Base-by-base conservation (phyloP, 2,329 filamentous ascomycete genomes). In the Stagonosporopsis rhizophila region DNA sequence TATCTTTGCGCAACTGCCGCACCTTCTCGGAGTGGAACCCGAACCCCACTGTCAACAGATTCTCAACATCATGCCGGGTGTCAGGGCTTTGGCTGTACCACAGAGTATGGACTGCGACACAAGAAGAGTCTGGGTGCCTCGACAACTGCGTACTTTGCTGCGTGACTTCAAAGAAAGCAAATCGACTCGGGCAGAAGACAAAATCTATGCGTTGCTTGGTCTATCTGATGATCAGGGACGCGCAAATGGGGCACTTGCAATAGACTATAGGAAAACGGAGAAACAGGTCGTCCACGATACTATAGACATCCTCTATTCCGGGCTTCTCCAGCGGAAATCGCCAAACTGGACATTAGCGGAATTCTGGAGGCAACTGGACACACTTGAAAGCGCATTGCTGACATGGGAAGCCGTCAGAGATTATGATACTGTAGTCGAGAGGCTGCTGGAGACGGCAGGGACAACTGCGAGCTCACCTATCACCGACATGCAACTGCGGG, bases 61-160 rank as follows among this genome's bases (percentile, higher is more conserved):
- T 6, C 28, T 69, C 14, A 61, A 67, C n/a, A 63, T 68, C 14
- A 68, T 69, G 65, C 61, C 65, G n/a, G 61, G 64, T 1, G 41
- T 30, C 0, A 38, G 35, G n/a, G 4, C 5, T 39, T 44, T 1
- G 25, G 57, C 17, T 28, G 54, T 23, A 5, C 17, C 11, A 61
- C 65, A 28, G 66, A 63, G 61, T 69, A 5, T 5, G 61, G 65
- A 42, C 9, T 19, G 7, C 62, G 39, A 59, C 47, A 6, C 49
- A 54, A 32, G 42, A 62, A 5, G n/a, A 9, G 7, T 11, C 6
- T 38, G 35, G 35, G n/a, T 20, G 4, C 35, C 6, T 38, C 35
- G 11, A 20, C 14, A 5, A 27, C 55, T 69, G 12, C 47, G 59
- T 28, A 67, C 54, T 0, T 44, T 68, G 4, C 35, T 69, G 14